Evolutionary conservation across 176 grass and related monocot species (phyloP).

Genomic region (Bromus sterilis): DNA sequence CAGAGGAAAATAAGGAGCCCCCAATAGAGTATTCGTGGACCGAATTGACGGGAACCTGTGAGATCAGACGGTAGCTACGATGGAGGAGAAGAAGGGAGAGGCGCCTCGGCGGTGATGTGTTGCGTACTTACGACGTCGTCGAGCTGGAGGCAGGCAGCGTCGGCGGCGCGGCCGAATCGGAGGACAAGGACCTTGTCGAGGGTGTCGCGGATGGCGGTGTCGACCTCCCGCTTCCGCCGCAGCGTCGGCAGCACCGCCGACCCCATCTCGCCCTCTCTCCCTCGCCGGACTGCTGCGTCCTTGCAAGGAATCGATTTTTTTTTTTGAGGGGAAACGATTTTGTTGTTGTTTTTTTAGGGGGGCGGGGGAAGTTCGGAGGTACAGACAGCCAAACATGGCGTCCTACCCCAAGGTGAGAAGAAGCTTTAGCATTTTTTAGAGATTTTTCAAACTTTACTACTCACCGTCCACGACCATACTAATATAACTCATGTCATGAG

Average conservation of each 20-base stretch:
- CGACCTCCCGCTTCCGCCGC: conserved; percentile 60
- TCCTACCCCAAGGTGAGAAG: no score
- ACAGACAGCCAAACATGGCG: no score
- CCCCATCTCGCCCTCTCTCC: conserved; percentile 32
- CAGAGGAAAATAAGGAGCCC: not conserved
- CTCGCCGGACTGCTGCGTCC: not conserved
- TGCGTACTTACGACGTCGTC: conserved; percentile 51
- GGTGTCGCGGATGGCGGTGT: conserved; percentile 56
- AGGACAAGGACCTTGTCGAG: conserved; percentile 87
- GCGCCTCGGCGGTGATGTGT: not conserved
- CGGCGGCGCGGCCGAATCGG: conserved; percentile 57
- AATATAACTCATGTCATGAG: no score
- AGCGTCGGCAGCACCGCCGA: conserved; percentile 48
- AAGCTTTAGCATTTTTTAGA: no score
- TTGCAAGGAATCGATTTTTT: no score
- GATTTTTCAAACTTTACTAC: no score
- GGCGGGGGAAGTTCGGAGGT: no score
- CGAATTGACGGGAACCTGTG: not conserved
- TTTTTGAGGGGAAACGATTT: no score
- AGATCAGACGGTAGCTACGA: not conserved
- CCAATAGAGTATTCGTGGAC: not conserved
- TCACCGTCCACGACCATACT: no score
- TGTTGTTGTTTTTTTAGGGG: no score
- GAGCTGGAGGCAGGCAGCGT: conserved; percentile 65
- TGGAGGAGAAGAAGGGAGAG: not conserved